phyloP scores from a whole-genome alignment of 805 yeast genomes.

The Blastobotrys muscicola region DNA sequence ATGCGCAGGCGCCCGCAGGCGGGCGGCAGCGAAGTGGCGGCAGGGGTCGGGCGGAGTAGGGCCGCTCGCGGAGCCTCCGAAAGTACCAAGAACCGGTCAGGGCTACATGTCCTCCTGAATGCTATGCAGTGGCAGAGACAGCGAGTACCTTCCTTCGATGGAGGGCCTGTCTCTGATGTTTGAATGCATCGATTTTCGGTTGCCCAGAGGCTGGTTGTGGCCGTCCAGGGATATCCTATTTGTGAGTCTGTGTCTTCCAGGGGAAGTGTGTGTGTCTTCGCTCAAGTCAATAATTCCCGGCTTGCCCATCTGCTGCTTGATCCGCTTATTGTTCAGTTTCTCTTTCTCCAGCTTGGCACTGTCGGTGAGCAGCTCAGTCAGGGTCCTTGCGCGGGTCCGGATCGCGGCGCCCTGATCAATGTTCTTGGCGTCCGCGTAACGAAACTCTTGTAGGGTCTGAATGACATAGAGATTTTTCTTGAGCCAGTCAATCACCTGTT shows the following conservation, averaged over 20 bases:
- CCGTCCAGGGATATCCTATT: conserved; percentile 6
- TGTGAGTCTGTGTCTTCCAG: background rate
- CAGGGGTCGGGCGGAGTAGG: background rate
- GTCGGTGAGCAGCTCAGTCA: conserved; percentile 20
- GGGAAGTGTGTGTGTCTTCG: background rate
- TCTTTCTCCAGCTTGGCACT: conserved; percentile 22
- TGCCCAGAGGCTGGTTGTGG: background rate
- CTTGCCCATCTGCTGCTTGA: conserved; percentile 22
- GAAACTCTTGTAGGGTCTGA: conserved; percentile 84
- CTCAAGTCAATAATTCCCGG: conserved; percentile 19
- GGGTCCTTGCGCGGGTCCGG: conserved; percentile 22
- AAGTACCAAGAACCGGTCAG: conserved; percentile 1
- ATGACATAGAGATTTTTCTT: conserved; percentile 75
- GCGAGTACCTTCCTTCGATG: conserved; percentile 13
- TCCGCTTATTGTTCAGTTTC: conserved; percentile 19
- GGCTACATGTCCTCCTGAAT: conserved; percentile 12
- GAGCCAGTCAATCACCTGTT: conserved; percentile 82
- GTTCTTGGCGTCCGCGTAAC: conserved; percentile 46
- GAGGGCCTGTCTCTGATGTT: background rate
- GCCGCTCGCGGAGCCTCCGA: too few species aligned
- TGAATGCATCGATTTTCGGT: background rate
- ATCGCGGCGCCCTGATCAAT: conserved; percentile 26
- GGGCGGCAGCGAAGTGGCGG: too few species aligned
- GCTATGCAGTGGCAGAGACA: conserved; percentile 10
- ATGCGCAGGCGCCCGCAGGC: too few species aligned